These are phyloP conservation scores for Acanthamoeba divionensis DNA, from an alignment of 208 protist genomes.

Conservation along the genomic window DNA sequence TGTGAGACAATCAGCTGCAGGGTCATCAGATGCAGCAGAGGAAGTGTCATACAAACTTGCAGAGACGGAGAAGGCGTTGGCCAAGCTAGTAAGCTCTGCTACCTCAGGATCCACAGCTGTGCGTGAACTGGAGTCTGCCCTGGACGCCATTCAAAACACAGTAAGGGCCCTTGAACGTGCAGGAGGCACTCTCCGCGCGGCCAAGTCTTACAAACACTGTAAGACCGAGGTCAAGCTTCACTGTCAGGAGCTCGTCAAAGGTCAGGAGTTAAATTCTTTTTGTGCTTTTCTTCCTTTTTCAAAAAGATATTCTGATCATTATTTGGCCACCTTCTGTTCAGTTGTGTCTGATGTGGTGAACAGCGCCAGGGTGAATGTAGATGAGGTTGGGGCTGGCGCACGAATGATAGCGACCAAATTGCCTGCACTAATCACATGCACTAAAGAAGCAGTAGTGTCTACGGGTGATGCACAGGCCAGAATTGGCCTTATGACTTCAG, in stretches of 20 bases:
- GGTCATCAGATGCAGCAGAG: not conserved
- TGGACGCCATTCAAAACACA: not conserved
- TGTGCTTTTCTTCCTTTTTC: too few relatives aligned
- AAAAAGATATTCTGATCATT: too few relatives aligned
- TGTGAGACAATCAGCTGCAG: not conserved
- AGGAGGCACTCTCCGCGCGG: too few relatives aligned
- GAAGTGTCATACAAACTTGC: not conserved
- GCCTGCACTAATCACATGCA: not conserved
- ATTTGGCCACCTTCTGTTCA: too few relatives aligned
- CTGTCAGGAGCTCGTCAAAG: constrained; percentile 42
- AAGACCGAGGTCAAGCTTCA: constrained; percentile 53
- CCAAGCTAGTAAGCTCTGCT: not conserved
- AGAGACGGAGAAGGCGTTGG: not conserved
- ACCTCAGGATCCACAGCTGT: not conserved
- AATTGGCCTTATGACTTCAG: too few relatives aligned
- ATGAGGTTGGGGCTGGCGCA: not conserved
- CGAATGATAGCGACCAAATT: not conserved
- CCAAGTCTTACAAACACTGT: constrained; percentile 34
- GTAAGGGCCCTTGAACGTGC: not conserved
- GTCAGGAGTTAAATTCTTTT: too few relatives aligned
- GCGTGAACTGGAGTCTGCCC: constrained; percentile 1
- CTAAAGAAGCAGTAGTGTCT: not conserved
- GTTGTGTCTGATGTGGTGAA: not conserved
- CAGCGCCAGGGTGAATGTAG: not conserved
- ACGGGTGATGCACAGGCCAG: not conserved